Percentiles rank a stretch among this genome's conserved stretches.
Conservation (phyloP, 2,329 filamentous ascomycete species). For the Lithohypha guttulata region DNA sequence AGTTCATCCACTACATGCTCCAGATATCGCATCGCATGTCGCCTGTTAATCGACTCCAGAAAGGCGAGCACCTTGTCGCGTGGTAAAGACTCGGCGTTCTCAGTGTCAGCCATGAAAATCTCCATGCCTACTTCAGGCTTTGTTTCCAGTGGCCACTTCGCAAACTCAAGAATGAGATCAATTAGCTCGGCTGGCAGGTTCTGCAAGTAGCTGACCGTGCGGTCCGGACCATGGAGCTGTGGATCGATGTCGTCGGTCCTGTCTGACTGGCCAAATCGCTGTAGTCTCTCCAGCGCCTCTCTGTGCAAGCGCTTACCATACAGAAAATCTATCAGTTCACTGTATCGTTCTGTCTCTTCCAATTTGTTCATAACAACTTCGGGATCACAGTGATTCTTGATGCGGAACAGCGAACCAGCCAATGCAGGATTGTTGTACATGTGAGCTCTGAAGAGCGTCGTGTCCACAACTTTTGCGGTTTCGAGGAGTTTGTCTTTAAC, state of each 20-base stretch:
- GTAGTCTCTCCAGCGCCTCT: constrained; percentile 71
- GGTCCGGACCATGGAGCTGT: constrained; percentile 64
- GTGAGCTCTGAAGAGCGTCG: constrained; percentile 84
- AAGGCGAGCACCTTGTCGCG: constrained; percentile 65
- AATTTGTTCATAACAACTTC: constrained; percentile 89
- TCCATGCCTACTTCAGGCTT: constrained; percentile 76
- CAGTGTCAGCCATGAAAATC: constrained; percentile 82
- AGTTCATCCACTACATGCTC: constrained; percentile 86
- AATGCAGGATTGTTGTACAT: constrained; percentile 85
- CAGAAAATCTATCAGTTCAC: constrained; percentile 92
- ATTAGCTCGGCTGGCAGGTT: constrained; percentile 77
- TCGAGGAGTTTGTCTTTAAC: constrained; percentile 62
- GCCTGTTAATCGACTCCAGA: constrained; percentile 55
- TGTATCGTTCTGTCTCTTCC: constrained; percentile 78
- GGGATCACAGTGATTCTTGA: constrained; percentile 94
- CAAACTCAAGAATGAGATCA: constrained; percentile 82
- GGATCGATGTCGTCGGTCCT: constrained; percentile 31
- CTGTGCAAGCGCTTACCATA: constrained; percentile 89
- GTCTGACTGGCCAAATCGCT: constrained; percentile 60
- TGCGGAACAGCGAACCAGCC: constrained; percentile 80
- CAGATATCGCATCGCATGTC: constrained; percentile 69
- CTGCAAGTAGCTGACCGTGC: constrained; percentile 84
- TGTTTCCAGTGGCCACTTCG: constrained; percentile 69
- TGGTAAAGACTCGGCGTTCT: constrained; percentile 85
- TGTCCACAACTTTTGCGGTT: constrained; percentile 80